phyloP scores from a whole-genome alignment of 495 filamentous ascomycete species.

The Mycothermus thermophilus region DNA sequence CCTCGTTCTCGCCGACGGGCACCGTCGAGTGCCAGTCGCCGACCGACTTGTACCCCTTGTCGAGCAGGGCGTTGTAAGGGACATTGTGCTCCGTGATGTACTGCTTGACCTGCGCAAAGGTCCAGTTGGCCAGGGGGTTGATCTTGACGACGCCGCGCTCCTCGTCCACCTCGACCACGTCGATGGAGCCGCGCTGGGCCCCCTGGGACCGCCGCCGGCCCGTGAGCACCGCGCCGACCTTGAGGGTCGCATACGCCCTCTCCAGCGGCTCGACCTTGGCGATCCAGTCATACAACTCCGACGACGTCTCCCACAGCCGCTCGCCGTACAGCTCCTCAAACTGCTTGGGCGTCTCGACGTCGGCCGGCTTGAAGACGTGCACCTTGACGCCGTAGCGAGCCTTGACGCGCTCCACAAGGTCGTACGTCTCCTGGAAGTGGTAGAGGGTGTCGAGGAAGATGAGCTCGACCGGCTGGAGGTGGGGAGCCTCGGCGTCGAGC shows the following conservation, averaged over 20 bases:
- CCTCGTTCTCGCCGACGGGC: conserved; percentile 78
- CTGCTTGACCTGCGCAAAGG: conserved; percentile 72
- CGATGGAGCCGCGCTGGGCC: conserved; percentile 76
- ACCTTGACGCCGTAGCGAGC: conserved; percentile 61
- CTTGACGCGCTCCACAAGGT: conserved; percentile 65
- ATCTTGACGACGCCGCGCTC: conserved; percentile 81
- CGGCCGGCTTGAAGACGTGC: conserved; percentile 79
- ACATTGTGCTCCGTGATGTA: conserved; percentile 79
- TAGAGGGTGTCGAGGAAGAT: conserved; percentile 96
- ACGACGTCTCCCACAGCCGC: conserved; percentile 71
- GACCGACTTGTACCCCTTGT: conserved; percentile 89
- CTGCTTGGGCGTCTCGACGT: conserved; percentile 50
- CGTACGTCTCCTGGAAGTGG: conserved; percentile 84
- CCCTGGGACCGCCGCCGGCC: conserved; percentile 87
- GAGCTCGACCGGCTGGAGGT: conserved; percentile 56
- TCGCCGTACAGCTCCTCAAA: conserved; percentile 73
- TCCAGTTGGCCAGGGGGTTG: conserved; percentile 97
- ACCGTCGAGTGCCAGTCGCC: conserved; percentile 97
- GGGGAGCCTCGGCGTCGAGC: conserved; percentile 52
- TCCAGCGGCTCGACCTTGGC: conserved; percentile 96
- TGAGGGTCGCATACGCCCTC: conserved; percentile 75
- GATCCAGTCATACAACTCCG: conserved; percentile 87
- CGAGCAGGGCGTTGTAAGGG: conserved; percentile 84
- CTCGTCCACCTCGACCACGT: conserved; percentile 85
- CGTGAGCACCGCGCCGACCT: conserved; percentile 88